Percentiles rank a stretch among this genome's conserved stretches.
These are phyloP conservation scores for Pseudogymnoascus sp. DNA, from an alignment of 2,329 filamentous ascomycete genomes.

Conservation along the genomic window DNA sequence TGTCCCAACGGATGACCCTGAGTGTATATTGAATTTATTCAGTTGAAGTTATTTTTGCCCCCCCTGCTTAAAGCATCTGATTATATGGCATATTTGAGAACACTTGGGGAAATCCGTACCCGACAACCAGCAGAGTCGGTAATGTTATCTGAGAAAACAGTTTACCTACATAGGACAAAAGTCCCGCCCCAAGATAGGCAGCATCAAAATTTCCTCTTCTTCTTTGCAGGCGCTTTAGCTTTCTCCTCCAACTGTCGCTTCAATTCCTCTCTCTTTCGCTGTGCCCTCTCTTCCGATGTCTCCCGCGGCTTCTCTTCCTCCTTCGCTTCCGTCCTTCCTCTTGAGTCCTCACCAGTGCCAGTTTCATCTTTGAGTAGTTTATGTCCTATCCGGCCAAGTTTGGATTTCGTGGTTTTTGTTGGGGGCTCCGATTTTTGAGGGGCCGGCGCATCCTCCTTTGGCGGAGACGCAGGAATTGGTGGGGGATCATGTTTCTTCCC, in stretches of 20 bases:
- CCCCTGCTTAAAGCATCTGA: not conserved
- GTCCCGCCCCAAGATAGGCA: not conserved
- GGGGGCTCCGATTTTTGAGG: constrained; percentile 11
- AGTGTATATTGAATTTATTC: not conserved
- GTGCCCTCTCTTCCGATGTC: constrained; percentile 26
- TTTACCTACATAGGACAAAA: not conserved
- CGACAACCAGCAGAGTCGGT: no score
- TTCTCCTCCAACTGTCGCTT: constrained; percentile 28
- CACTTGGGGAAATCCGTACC: no score
- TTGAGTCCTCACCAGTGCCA: constrained; percentile 13
- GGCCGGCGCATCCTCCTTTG: not conserved
- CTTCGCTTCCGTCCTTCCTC: constrained; percentile 15
- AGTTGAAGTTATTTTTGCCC: no score
- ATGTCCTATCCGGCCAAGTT: constrained; percentile 20
- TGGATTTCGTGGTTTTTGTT: constrained; percentile 16
- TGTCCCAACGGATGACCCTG: not conserved
- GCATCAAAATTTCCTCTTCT: constrained; percentile 29
- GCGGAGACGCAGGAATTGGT: not conserved
- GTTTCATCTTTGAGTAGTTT: constrained; percentile 15
- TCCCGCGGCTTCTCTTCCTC: constrained; percentile 17
- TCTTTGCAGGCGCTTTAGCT: constrained; percentile 25
- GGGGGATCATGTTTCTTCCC: constrained; percentile 19
- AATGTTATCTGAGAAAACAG: no score
- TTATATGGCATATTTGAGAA: not conserved
- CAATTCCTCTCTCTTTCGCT: constrained; percentile 24